These are phyloP conservation scores for Zygnema cylindricum DNA, from an alignment of 139 green algal species.

Conservation along the genomic window DNA sequence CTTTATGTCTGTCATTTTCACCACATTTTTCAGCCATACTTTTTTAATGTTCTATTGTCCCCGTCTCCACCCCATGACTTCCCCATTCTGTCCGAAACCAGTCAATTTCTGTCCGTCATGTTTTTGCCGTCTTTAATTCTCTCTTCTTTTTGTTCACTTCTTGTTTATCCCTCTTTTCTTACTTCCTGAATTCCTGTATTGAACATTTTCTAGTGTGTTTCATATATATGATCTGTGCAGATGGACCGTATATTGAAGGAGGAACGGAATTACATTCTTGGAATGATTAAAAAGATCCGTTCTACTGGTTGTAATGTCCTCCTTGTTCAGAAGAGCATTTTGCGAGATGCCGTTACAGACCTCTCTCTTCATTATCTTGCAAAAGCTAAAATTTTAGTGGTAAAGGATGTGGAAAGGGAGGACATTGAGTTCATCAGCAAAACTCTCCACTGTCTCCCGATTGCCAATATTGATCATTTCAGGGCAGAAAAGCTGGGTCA, in stretches of 20 bases:
- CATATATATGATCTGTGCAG: conserved; percentile 57
- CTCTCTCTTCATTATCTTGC: conserved; percentile 97
- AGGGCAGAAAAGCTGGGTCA: conserved; percentile 91
- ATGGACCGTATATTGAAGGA: conserved; percentile 94
- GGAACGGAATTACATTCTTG: conserved; percentile 98
- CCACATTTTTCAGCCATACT: too few relatives aligned
- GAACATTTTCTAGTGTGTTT: too few relatives aligned
- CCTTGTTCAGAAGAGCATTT: conserved; percentile 98
- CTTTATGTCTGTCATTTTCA: too few relatives aligned
- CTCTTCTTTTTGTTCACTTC: too few relatives aligned
- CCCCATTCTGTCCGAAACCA: too few relatives aligned
- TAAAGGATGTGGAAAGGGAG: conserved; percentile 96
- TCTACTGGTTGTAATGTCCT: conserved; percentile 95
- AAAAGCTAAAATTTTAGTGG: conserved; percentile 98
- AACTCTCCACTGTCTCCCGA: conserved; percentile 92
- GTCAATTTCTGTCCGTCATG: too few relatives aligned
- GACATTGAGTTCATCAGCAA: conserved; percentile 99
- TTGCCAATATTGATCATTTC: conserved; percentile 96
- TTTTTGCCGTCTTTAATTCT: too few relatives aligned
- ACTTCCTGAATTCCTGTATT: too few relatives aligned
- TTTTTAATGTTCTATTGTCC: too few relatives aligned
- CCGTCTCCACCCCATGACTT: too few relatives aligned
- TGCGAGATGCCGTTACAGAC: conserved; percentile 95
- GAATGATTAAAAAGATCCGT: conserved; percentile 97
- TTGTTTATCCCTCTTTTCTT: too few relatives aligned